Base-by-base conservation (phyloP, 805 yeast genomes). In the Lipomyces spencermartinsiae region DNA sequence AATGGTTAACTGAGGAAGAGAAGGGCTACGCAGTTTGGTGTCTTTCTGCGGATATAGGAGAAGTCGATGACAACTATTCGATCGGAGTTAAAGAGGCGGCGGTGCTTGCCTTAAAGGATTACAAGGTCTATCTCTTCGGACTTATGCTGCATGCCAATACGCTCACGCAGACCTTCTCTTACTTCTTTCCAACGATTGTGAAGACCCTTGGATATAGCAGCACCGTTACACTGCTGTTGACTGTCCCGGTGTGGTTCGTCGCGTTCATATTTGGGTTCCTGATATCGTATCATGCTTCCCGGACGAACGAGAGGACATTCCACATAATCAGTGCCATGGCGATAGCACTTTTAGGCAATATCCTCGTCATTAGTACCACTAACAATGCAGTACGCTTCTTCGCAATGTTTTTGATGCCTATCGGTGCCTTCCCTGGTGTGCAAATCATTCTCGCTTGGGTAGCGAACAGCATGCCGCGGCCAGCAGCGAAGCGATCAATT, bases 101-200 rank as follows among this genome's bases (percentile, higher is more conserved):
- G 25, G 19, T 29, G 37, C 14, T 61, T 46, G 64, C 49, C 7
- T 19, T 66, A 14, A 61, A 53, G 22, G 70, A 66, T 43, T 67
- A 68, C 67, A 67, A 67, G 39, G 39, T 66, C 64, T 66, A 67
- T 35, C 34, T 66, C 16, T 46, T 58, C 54, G 65, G 60, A 8
- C 33, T 67, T 3, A 67, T 67, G 37, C 22, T 66, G 67, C 64
- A 63, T 31, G 58, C 64, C 10, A 66, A 62, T 29, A 62, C 65
- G 9, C 49, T 67, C 46, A 56, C 70, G 9, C 65, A 66, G 35
- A 66, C 71, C 14, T 53, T 84, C 56, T 83, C 87, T 4, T 83
- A 85, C 74, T 86, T 84, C 76, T 86, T 85, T 79, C 89, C 89
- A 37, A 80, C 87, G 0, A 85, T 86, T 37, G 87, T 86, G 19